Percentiles rank a stretch among this genome's conserved stretches.
Conservation (phyloP, 345 rosid species). For the Citrus medica region DNA sequence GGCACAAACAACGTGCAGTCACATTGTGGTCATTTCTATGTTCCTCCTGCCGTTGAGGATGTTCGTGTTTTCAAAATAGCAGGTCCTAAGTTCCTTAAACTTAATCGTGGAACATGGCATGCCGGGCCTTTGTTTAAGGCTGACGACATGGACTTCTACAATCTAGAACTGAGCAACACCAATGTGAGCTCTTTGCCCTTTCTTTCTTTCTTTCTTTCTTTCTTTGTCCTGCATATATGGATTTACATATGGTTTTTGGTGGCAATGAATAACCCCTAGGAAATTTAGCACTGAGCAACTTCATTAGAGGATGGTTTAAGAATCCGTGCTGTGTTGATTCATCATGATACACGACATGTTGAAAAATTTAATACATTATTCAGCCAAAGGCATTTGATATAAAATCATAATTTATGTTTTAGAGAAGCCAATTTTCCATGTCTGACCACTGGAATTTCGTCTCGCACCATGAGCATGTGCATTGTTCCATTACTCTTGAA, state of each 20-base stretch:
- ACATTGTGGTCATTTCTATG: conserved; percentile 50
- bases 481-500: background rate
- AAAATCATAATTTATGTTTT: background rate
- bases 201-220: background rate
- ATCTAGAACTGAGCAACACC: conserved; percentile 75
- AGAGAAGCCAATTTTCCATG: background rate
- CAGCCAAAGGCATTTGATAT: background rate
- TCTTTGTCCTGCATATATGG: background rate
- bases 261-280: background rate
- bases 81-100: conserved; percentile 71
- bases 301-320: background rate
- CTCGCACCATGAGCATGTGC: background rate
- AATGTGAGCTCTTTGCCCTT: conserved; percentile 44
- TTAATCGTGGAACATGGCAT: conserved; percentile 80
- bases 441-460: background rate
- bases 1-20: conserved; percentile 28
- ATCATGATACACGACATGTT: background rate
- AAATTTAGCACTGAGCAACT: background rate
- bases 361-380: too few species aligned
- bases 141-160: conserved; percentile 68
- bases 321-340: background rate
- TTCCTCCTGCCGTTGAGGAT: conserved; percentile 56
- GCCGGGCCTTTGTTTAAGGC: conserved; percentile 68
- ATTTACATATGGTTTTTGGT: background rate
- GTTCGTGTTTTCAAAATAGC: conserved; percentile 58